Evolutionary conservation across 306 rosid genomes (phyloP).

Genomic region (Echinosophora koreensis): DNA sequence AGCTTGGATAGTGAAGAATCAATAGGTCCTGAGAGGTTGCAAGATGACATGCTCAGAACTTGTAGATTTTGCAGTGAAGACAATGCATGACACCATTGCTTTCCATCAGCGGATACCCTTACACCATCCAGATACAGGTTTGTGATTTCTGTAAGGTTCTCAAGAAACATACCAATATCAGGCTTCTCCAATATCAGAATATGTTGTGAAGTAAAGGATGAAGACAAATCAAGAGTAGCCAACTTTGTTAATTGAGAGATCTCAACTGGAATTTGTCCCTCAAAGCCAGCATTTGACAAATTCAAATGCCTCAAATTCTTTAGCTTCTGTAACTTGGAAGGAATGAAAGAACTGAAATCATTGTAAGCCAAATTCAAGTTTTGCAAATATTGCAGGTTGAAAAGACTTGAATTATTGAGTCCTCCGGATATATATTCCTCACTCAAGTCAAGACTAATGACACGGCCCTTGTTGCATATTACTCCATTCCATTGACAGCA

Average conservation of each 20-base stretch:
- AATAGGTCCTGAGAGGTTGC: slow-evolving; percentile 47
- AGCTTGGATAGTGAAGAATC: slow-evolving; percentile 41
- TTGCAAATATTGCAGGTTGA: slow-evolving; percentile 41
- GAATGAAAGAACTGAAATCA: slow-evolving; percentile 13
- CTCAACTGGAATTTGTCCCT: slow-evolving; percentile 37
- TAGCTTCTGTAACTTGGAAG: slow-evolving; percentile 1
- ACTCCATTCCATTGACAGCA: slow-evolving; percentile 65
- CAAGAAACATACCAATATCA: slow-evolving; percentile 14
- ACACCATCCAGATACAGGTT: slow-evolving; percentile 56
- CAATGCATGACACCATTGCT: slow-evolving; percentile 50
- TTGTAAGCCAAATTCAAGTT: slow-evolving; percentile 46
- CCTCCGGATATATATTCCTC: slow-evolving; percentile 35
- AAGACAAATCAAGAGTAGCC: slow-evolving; percentile 34
- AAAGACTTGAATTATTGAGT: slow-evolving; percentile 38
- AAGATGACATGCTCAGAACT: slow-evolving; percentile 44
- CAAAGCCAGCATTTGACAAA: slow-evolving; percentile 46
- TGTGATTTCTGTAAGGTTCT: slow-evolving; percentile 45
- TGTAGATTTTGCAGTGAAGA: slow-evolving; percentile 15
- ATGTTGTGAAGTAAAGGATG: background rate
- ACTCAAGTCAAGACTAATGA: slow-evolving; percentile 44
- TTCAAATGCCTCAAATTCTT: slow-evolving; percentile 40
- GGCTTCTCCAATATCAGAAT: slow-evolving; percentile 39
- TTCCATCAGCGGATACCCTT: slow-evolving; percentile 40
- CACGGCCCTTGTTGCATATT: slow-evolving; percentile 41
- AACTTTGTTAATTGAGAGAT: slow-evolving; percentile 44